Evolutionary conservation across 2,329 filamentous ascomycete genomes (phyloP).

Genomic region (Xylariaceae sp.): DNA sequence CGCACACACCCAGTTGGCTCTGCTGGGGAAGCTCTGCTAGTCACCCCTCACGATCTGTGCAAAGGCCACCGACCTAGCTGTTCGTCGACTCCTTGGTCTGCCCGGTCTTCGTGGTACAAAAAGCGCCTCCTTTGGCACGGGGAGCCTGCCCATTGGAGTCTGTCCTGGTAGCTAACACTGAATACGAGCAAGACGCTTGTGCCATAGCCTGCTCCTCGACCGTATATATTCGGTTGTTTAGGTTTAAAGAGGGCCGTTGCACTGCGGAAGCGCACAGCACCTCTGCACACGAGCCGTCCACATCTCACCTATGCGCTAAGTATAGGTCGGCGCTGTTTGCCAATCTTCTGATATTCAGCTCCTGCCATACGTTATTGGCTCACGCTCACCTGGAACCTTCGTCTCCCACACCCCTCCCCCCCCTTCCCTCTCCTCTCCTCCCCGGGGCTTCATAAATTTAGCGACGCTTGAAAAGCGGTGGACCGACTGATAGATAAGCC

Average conservation of each 20-base stretch:
- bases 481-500: slow-evolving; percentile 26
- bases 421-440: not conserved
- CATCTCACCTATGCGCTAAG: slow-evolving; percentile 29
- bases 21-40: slow-evolving; percentile 24
- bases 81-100: slow-evolving; percentile 25
- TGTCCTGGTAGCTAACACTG: slow-evolving; percentile 26
- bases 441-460: slow-evolving; percentile 17
- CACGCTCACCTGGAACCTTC: slow-evolving; percentile 25
- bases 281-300: slow-evolving; percentile 25
- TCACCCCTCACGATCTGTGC: slow-evolving; percentile 29
- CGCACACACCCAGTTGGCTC: slow-evolving; percentile 18
- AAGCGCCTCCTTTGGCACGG: slow-evolving; percentile 33
- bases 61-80: slow-evolving; percentile 30
- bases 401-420: slow-evolving; percentile 24
- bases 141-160: slow-evolving; percentile 33
- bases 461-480: slow-evolving; percentile 25
- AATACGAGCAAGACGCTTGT: slow-evolving; percentile 34
- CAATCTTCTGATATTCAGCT: slow-evolving; percentile 24
- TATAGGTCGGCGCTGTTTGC: slow-evolving; percentile 27
- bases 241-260: slow-evolving; percentile 29
- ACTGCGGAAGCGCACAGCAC: slow-evolving; percentile 33
- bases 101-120: slow-evolving; percentile 30
- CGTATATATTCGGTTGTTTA: slow-evolving; percentile 24
- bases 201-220: slow-evolving; percentile 25
- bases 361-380: slow-evolving; percentile 28